phyloP scores from a whole-genome alignment of 305 asterid genomes.

The Stenogyne calaminthoides region DNA sequence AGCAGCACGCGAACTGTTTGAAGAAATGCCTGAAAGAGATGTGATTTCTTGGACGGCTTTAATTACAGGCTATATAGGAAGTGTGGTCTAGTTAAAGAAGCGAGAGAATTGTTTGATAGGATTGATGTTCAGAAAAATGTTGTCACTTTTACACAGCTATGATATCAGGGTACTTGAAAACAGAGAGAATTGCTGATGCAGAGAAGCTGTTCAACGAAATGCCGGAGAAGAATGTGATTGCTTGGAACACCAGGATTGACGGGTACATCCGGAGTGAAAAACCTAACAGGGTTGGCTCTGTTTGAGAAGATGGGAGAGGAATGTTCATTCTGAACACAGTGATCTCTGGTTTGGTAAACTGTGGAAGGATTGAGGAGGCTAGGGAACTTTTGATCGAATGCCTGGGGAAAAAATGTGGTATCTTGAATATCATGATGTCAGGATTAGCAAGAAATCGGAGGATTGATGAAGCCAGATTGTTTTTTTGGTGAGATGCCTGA shows the following conservation, averaged over 20 bases:
- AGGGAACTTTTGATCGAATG: slow-evolving; percentile 40
- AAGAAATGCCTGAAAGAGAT: slow-evolving; percentile 58
- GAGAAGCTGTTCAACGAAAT: slow-evolving; percentile 60
- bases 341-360: slow-evolving; percentile 47
- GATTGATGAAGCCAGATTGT: slow-evolving; percentile 51
- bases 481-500: slow-evolving; percentile 51
- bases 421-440: slow-evolving; percentile 54
- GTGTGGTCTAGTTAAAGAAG: slow-evolving; percentile 53
- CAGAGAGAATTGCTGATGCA: slow-evolving; percentile 41
- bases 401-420: slow-evolving; percentile 44
- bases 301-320: slow-evolving; percentile 51
- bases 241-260: slow-evolving; percentile 60
- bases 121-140: slow-evolving; percentile 56
- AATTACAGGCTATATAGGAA: slow-evolving; percentile 58
- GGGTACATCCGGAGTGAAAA: slow-evolving; percentile 42
- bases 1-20: slow-evolving; percentile 60
- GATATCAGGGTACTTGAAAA: slow-evolving; percentile 58
- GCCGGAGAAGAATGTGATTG: slow-evolving; percentile 57
- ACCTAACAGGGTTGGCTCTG: slow-evolving; percentile 40
- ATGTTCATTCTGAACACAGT: slow-evolving; percentile 50
- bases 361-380: slow-evolving; percentile 52
- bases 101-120: slow-evolving; percentile 58
- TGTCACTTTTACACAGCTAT: slow-evolving; percentile 71
- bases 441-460: slow-evolving; percentile 46
- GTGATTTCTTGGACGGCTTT: slow-evolving; percentile 70